Evolutionary conservation across 257 asterid species (phyloP).

Genomic region (Solanum chilense): DNA sequence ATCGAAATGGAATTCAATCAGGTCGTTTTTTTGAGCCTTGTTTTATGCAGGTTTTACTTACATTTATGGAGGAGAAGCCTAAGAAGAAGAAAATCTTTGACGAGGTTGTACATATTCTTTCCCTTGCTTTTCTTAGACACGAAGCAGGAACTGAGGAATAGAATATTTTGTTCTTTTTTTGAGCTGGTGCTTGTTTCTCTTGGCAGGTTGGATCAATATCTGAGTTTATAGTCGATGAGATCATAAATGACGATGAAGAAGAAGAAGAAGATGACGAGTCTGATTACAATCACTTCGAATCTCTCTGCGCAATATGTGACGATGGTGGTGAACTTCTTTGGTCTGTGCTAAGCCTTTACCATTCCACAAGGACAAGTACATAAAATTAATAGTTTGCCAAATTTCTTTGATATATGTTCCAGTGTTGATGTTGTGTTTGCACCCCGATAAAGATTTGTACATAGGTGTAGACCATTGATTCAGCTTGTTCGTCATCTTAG

Average conservation of each 20-base stretch:
- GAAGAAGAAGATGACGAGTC: slow-evolving; percentile 26
- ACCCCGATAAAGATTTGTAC: not conserved
- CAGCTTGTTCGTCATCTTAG: not conserved
- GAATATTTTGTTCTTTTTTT: not conserved
- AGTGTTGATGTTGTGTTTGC: not conserved
- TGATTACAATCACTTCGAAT: slow-evolving; percentile 44
- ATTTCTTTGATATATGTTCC: not conserved
- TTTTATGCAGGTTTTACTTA: slow-evolving; percentile 40
- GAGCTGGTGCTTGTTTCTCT: slow-evolving; percentile 1
- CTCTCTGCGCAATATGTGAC: slow-evolving; percentile 70
- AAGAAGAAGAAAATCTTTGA: slow-evolving; percentile 25
- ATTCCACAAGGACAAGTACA: not conserved
- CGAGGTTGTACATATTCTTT: slow-evolving; percentile 30
- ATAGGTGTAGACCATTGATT: not conserved
- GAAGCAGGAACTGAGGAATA: not conserved
- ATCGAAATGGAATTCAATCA: not conserved
- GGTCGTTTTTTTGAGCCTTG: not conserved
- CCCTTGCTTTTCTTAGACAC: not conserved
- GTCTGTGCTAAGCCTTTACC: slow-evolving; percentile 16
- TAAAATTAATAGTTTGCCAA: not conserved
- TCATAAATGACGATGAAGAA: slow-evolving; percentile 26
- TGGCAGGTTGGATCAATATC: slow-evolving; percentile 35
- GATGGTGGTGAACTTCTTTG: slow-evolving; percentile 50
- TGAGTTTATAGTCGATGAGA: slow-evolving; percentile 50
- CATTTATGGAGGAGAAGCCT: slow-evolving; percentile 55